phyloP scores from a whole-genome alignment of 1,284 basidiomycete species.

The Ganoderma meredithae region DNA sequence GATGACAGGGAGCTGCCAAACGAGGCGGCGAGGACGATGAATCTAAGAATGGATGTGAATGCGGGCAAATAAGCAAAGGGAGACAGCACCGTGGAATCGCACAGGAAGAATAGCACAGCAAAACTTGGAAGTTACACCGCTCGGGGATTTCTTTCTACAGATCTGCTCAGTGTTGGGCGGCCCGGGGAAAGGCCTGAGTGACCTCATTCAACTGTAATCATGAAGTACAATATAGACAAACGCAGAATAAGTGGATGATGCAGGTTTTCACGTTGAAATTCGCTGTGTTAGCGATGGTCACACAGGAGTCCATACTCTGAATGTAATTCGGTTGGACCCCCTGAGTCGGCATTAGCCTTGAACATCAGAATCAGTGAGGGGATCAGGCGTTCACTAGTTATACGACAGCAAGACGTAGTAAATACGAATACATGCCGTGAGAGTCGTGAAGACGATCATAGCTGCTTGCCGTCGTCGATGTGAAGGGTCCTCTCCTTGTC shows the following conservation, averaged over 20 bases:
- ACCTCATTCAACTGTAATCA: not conserved
- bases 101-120: not conserved
- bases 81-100: not conserved
- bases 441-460: not conserved
- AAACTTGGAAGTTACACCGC: not conserved
- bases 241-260: no score
- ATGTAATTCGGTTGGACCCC: not conserved
- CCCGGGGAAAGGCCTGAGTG: no score
- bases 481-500: conserved; percentile 35
- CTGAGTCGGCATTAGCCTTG: not conserved
- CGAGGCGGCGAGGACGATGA: not conserved
- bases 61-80: not conserved
- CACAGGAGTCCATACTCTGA: no score
- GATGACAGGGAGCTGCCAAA: not conserved
- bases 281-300: no score
- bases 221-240: not conserved
- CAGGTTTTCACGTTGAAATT: no score
- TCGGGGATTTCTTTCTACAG: not conserved
- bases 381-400: not conserved
- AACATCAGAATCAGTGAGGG: no score
- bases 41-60: not conserved
- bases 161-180: not conserved
- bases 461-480: conserved; percentile 29
- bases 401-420: not conserved
- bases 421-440: not conserved